phyloP scores from a whole-genome alignment of 495 filamentous ascomycete genomes.

The Symbiotaphrina buchneri region DNA sequence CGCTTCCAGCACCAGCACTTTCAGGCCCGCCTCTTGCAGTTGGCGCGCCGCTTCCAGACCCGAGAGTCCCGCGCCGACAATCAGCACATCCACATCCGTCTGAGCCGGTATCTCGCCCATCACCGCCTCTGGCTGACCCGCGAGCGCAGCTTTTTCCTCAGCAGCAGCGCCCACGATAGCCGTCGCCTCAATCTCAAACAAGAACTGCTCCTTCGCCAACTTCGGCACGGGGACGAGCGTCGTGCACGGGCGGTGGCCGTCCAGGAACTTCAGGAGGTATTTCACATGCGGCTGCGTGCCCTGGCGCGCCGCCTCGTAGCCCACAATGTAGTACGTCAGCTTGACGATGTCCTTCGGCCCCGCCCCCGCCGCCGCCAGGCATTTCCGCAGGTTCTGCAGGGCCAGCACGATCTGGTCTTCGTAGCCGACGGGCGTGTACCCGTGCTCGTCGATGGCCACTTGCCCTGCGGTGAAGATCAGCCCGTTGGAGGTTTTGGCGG shows the following conservation, averaged over 20 bases:
- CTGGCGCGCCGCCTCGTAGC: not conserved
- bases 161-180: too few species aligned
- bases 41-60: slow-evolving; percentile 1
- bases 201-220: not conserved
- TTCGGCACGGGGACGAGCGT: not conserved
- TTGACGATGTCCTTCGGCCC: not conserved
- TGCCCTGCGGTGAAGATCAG: not conserved
- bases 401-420: not conserved
- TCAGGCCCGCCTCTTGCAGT: slow-evolving; percentile 1
- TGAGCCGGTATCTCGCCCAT: too few species aligned
- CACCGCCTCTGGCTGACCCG: too few species aligned
- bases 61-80: slow-evolving; percentile 1
- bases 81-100: slow-evolving; percentile 2
- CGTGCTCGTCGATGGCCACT: not conserved
- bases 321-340: not conserved
- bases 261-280: not conserved
- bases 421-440: not conserved
- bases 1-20: slow-evolving; percentile 1
- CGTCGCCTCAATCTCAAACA: not conserved
- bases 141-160: too few species aligned
- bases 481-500: too few species aligned
- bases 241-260: not conserved
- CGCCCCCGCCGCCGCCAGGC: not conserved
- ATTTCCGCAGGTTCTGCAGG: not conserved
- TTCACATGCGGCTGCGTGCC: not conserved